These are phyloP conservation scores for Lophium mytilinum DNA, from an alignment of 495 filamentous ascomycete genomes.

Conservation along the genomic window DNA sequence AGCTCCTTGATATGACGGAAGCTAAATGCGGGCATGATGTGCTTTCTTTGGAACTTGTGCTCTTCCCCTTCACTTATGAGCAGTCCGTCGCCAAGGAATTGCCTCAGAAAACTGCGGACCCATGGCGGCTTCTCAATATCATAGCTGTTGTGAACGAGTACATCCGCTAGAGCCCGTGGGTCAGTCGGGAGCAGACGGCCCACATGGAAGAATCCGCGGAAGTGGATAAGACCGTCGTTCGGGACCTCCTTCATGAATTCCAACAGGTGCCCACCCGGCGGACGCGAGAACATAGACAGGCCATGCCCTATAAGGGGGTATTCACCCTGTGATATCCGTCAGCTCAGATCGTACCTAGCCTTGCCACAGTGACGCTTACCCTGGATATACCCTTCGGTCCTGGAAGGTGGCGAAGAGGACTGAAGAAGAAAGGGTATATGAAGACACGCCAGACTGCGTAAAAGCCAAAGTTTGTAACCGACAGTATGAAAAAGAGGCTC, in stretches of 20 bases:
- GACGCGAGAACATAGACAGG: conserved; percentile 16
- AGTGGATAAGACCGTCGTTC: conserved; percentile 29
- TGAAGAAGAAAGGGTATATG: conserved; percentile 23
- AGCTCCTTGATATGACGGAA: conserved; percentile 33
- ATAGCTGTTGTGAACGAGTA: conserved; percentile 35
- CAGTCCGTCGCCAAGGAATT: conserved; percentile 30
- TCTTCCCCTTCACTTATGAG: conserved; percentile 32
- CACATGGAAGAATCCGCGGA: conserved; percentile 23
- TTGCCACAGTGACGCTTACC: background rate
- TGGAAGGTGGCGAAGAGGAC: conserved; percentile 25
- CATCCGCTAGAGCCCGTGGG: conserved; percentile 27
- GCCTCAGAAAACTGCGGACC: conserved; percentile 28
- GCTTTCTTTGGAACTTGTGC: conserved; percentile 31
- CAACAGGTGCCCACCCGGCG: conserved; percentile 10
- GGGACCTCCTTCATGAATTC: conserved; percentile 20
- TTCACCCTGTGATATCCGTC: background rate
- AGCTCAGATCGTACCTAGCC: background rate
- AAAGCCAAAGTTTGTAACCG: conserved; percentile 3
- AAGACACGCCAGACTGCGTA: conserved; percentile 7
- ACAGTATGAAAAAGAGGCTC: conserved; percentile 4
- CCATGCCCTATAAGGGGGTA: conserved; percentile 23
- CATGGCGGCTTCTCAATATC: conserved; percentile 46
- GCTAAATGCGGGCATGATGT: conserved; percentile 31
- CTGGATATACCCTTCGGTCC: conserved; percentile 4
- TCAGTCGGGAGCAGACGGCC: conserved; percentile 23